phyloP scores from a whole-genome alignment of 108 stramenopile species.

The Poteriospumella lacustris region DNA sequence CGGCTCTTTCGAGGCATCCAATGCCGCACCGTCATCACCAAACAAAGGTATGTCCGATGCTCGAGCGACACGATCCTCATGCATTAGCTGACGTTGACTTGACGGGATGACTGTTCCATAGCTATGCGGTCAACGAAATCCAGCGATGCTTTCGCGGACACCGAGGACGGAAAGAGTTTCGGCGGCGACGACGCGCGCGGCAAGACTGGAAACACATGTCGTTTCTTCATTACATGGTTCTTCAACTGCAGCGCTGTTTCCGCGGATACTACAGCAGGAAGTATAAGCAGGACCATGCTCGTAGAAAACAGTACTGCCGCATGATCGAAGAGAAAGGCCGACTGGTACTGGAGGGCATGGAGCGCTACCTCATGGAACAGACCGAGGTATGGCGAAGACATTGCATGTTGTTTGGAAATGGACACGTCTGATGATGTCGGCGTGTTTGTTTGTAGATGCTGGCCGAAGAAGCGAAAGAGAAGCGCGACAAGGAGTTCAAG shows the following conservation, averaged over 20 bases:
- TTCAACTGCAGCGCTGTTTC: conserved; percentile 22
- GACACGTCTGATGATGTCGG: too few species aligned
- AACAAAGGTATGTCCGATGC: conserved; percentile 7
- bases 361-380: background rate
- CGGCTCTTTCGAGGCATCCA: conserved; percentile 3
- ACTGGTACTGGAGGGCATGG: background rate
- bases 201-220: background rate
- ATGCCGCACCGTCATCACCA: background rate
- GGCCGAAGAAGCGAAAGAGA: background rate
- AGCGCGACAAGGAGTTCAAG: conserved; percentile 36
- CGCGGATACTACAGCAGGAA: conserved; percentile 28
- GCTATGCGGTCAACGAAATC: background rate
- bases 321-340: conserved; percentile 1
- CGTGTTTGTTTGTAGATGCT: conserved; percentile 17
- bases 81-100: background rate
- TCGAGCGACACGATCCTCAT: background rate
- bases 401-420: too few species aligned
- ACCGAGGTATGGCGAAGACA: background rate
- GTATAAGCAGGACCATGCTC: conserved; percentile 18
- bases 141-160: conserved; percentile 23
- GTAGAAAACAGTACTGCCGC: background rate
- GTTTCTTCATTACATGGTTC: background rate
- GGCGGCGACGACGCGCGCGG: background rate
- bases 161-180: background rate
- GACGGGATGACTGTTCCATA: background rate